Conservation (phyloP, 1,139 yeast genomes). For the Saccharomyces uvarum region DNA sequence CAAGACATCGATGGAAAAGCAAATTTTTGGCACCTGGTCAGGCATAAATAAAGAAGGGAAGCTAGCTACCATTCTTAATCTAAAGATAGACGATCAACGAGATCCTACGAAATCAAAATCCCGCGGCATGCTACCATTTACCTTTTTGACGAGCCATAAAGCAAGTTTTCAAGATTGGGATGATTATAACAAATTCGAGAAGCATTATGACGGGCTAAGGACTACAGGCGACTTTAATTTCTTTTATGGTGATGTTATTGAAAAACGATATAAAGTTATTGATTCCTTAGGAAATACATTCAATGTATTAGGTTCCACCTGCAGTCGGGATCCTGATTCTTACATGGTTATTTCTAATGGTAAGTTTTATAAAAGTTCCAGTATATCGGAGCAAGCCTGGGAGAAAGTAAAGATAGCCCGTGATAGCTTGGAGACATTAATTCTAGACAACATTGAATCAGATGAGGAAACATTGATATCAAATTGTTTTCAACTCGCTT, state of each 20-base stretch:
- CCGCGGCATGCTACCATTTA: constrained; percentile 64
- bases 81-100: constrained; percentile 33
- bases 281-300: constrained; percentile 31
- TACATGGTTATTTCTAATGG: constrained; percentile 30
- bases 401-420: constrained; percentile 55
- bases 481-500: constrained; percentile 47
- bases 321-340: constrained; percentile 15
- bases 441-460: constrained; percentile 22
- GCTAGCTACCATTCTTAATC: constrained; percentile 70
- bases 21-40: constrained; percentile 78
- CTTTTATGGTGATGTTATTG: constrained; percentile 54
- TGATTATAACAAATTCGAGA: constrained; percentile 25
- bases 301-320: constrained; percentile 43
- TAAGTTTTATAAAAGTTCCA: constrained; percentile 32
- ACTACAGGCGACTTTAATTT: constrained; percentile 79
- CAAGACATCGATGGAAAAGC: constrained; percentile 38
- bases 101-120: constrained; percentile 39
- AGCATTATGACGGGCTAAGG: constrained; percentile 31
- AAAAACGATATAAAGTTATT: constrained; percentile 32
- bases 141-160: constrained; percentile 40
- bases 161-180: constrained; percentile 42
- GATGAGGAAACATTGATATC: constrained; percentile 42
- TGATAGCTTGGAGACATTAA: constrained; percentile 36
- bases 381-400: constrained; percentile 63
- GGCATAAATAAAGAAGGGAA: constrained; percentile 60